A percentile compares a stretch with the other conserved stretches of the same genome.
These are phyloP conservation scores for Penicillium samsonianum DNA, from an alignment of 495 filamentous ascomycete genomes.

Conservation along the genomic window DNA sequence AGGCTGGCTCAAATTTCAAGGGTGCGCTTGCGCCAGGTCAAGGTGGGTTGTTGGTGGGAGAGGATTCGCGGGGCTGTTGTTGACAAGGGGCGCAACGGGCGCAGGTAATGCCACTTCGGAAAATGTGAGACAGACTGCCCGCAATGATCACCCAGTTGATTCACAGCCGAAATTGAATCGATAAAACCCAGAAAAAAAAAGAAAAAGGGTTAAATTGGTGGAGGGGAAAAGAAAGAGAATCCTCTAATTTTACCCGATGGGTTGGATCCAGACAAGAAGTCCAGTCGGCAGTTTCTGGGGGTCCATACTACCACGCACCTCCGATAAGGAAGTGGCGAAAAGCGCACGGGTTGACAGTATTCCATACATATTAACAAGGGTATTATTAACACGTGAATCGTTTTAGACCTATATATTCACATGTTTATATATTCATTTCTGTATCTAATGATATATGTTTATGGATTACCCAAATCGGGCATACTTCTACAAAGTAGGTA, in stretches of 20 bases:
- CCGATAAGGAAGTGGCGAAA: conserved; percentile 11
- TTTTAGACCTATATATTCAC: background rate
- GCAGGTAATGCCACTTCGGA: conserved; percentile 38
- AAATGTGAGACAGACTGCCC: conserved; percentile 29
- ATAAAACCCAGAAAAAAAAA: background rate
- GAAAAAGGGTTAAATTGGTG: background rate
- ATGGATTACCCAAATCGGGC: background rate
- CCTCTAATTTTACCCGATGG: background rate
- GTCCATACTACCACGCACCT: conserved; percentile 4
- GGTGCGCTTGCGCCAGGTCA: conserved; percentile 14
- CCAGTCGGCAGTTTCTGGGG: background rate
- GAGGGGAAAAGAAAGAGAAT: background rate
- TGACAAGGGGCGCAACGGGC: conserved; percentile 37
- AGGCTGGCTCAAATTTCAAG: conserved; percentile 7
- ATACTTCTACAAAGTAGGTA: too few relatives aligned
- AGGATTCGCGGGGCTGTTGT: conserved; percentile 46
- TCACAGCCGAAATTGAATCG: background rate
- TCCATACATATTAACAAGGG: too few relatives aligned
- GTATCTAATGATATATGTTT: background rate
- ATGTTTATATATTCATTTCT: background rate
- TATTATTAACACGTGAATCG: background rate
- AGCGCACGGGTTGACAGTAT: too few relatives aligned
- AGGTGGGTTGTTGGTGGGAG: conserved; percentile 26
- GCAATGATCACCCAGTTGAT: conserved; percentile 6
- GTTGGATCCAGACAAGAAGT: background rate